Evolutionary conservation across 176 grass and related monocot genomes (phyloP).

Genomic region (Urochloa ruziziensis): DNA sequence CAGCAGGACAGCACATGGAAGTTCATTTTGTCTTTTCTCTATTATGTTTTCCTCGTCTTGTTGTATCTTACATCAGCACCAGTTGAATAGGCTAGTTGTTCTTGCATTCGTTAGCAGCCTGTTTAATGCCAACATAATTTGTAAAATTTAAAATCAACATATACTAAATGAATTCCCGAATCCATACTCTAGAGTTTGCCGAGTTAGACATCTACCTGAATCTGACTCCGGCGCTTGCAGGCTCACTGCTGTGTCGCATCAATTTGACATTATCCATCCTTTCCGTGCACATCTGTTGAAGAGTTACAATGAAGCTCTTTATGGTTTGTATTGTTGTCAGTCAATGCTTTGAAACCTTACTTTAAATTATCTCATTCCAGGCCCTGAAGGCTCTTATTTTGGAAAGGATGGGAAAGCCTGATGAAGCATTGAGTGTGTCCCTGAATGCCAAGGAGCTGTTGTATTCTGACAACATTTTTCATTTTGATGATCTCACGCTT

Average conservation of each 20-base stretch:
- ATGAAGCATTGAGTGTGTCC: constrained; percentile 75
- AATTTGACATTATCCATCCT: constrained; percentile 19
- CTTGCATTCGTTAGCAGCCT: background rate
- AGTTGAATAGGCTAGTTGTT: background rate
- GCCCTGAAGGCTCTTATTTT: constrained; percentile 97
- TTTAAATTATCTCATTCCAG: constrained; percentile 53
- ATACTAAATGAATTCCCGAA: background rate
- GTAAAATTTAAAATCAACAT: background rate
- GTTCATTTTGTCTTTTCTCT: background rate
- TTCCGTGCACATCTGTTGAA: background rate
- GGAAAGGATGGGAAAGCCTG: constrained; percentile 94
- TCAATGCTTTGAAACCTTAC: constrained; percentile 12
- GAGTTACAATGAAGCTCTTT: background rate
- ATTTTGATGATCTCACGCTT: constrained; percentile 94
- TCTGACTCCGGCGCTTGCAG: background rate
- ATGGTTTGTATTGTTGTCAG: background rate
- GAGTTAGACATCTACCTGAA: background rate
- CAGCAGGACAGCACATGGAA: background rate
- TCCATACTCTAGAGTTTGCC: background rate
- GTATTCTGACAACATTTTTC: constrained; percentile 66
- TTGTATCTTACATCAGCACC: background rate
- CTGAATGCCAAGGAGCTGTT: constrained; percentile 79
- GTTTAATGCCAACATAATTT: background rate
- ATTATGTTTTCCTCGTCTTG: background rate
- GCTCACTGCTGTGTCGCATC: background rate